phyloP scores from a whole-genome alignment of 1,139 yeast genomes.

The Saccharomyces uvarum region DNA sequence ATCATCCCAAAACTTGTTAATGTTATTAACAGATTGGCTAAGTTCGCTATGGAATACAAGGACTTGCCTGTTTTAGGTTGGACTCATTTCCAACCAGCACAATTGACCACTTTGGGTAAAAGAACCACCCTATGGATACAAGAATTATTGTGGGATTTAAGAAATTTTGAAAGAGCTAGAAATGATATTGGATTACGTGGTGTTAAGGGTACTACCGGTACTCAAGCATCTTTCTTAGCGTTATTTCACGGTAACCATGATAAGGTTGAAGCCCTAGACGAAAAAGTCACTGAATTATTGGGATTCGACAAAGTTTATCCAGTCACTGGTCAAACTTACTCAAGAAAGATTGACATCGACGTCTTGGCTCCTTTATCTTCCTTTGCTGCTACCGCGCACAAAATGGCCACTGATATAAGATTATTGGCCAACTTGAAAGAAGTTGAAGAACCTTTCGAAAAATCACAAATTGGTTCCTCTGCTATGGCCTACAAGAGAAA shows the following conservation, averaged over 20 bases:
- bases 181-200: constrained; percentile 95
- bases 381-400: constrained; percentile 93
- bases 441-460: constrained; percentile 96
- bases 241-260: constrained; percentile 95
- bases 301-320: constrained; percentile 96
- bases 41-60: constrained; percentile 85
- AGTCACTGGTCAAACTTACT: constrained; percentile 96
- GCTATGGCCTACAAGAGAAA: constrained; percentile 99
- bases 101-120: constrained; percentile 96
- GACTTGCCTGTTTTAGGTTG: constrained; percentile 96
- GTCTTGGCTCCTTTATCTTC: constrained; percentile 88
- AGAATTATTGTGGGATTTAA: constrained; percentile 94
- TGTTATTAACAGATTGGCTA: constrained; percentile 81
- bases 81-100: constrained; percentile 99
- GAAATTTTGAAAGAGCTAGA: constrained; percentile 93
- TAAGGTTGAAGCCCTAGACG: constrained; percentile 86
- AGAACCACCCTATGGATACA: constrained; percentile 97
- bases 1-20: constrained; percentile 91
- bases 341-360: constrained; percentile 95
- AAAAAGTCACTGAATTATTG: constrained; percentile 82
- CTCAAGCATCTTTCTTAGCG: constrained; percentile 92
- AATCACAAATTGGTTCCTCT: constrained; percentile 92
- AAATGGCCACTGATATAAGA: constrained; percentile 95
- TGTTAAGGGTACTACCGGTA: constrained; percentile 98
- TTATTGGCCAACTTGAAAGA: constrained; percentile 94